Conservation (phyloP, 179 eudicot genomes). For the Beta lomatogona region DNA sequence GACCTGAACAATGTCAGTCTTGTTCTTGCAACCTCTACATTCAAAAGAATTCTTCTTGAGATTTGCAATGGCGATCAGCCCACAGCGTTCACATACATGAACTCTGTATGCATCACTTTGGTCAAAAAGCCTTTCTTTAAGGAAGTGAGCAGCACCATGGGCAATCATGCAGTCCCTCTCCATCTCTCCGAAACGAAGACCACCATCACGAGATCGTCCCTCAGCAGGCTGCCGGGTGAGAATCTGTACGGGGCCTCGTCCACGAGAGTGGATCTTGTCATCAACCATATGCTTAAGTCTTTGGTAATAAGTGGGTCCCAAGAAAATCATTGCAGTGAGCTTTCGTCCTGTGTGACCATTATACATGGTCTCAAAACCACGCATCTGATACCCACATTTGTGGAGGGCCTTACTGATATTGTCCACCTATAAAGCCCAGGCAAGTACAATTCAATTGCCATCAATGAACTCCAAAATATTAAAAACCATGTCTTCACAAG, state of each 20-base stretch:
- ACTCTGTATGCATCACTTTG: constrained; percentile 94
- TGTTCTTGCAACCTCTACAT: constrained; percentile 96
- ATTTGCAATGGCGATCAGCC: constrained; percentile 85
- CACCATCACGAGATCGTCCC: constrained; percentile 95
- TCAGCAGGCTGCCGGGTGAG: constrained; percentile 95
- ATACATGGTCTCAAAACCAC: constrained; percentile 95
- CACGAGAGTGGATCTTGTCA: constrained; percentile 93
- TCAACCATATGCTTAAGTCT: constrained; percentile 96
- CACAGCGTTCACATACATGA: constrained; percentile 87
- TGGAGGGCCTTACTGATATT: constrained; percentile 95
- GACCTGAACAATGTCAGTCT: constrained; percentile 97
- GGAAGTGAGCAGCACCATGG: constrained; percentile 92
- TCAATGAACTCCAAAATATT: not conserved
- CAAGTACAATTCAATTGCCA: not conserved
- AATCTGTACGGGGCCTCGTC: constrained; percentile 89
- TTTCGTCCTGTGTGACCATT: constrained; percentile 90
- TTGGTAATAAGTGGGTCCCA: constrained; percentile 95
- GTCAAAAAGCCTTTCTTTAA: constrained; percentile 90
- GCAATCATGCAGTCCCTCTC: constrained; percentile 98
- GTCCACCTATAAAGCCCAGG: constrained; percentile 55
- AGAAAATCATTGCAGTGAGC: constrained; percentile 82
- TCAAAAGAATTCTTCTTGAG: constrained; percentile 91
- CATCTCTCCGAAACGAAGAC: constrained; percentile 96
- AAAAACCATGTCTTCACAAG: not conserved
- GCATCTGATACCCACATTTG: constrained; percentile 97